phyloP scores from a whole-genome alignment of 768 basidiomycete species.

The Tylopilus subfusipes region DNA sequence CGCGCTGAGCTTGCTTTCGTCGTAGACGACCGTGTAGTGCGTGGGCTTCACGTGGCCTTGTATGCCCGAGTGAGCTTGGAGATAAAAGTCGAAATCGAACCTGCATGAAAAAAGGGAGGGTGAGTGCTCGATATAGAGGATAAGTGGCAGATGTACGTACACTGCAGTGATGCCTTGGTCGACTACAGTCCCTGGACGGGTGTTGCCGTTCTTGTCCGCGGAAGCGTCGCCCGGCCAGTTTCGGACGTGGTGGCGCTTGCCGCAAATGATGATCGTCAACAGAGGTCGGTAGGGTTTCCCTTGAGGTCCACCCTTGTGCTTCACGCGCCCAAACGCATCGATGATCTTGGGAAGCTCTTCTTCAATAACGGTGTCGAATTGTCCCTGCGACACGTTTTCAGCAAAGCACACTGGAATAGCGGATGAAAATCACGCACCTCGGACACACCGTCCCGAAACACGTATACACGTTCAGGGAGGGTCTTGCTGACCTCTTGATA shows the following conservation, averaged over 20 bases:
- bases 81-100: slow-evolving; percentile 64
- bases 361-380: slow-evolving; percentile 59
- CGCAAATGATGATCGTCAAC: slow-evolving; percentile 75
- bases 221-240: slow-evolving; percentile 53
- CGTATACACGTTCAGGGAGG: slow-evolving; percentile 64
- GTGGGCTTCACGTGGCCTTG: slow-evolving; percentile 71
- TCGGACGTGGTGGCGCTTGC: slow-evolving; percentile 61
- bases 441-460: slow-evolving; percentile 82
- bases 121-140: background rate
- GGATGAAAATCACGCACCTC: slow-evolving; percentile 45
- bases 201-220: slow-evolving; percentile 70
- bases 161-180: slow-evolving; percentile 74
- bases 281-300: slow-evolving; percentile 52
- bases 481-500: slow-evolving; percentile 53
- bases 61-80: slow-evolving; percentile 72
- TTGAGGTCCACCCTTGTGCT: slow-evolving; percentile 40
- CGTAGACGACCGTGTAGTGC: slow-evolving; percentile 77
- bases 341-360: slow-evolving; percentile 62
- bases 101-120: slow-evolving; percentile 27
- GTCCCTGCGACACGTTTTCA: slow-evolving; percentile 46
- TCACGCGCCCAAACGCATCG: slow-evolving; percentile 51
- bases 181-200: slow-evolving; percentile 74
- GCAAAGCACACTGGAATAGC: background rate
- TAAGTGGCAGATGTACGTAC: slow-evolving; percentile 33
- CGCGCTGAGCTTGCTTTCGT: slow-evolving; percentile 65